phyloP scores from a whole-genome alignment of 2,329 filamentous ascomycete genomes.

The Paraphoma sp. region DNA sequence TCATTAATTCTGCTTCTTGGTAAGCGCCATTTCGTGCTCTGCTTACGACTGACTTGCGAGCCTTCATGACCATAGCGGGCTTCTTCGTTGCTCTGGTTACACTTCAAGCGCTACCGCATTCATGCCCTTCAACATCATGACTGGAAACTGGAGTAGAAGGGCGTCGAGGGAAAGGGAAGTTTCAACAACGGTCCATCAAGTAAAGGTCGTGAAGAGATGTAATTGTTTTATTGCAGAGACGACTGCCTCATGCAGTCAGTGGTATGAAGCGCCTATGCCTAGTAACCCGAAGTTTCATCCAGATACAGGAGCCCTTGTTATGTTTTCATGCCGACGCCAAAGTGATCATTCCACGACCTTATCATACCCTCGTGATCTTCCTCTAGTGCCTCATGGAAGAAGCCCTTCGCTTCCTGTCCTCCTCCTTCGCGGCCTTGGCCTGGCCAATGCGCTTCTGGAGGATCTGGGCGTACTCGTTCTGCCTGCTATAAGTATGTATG shows the following conservation, averaged over 20 bases:
- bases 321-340: slow-evolving; percentile 47
- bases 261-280: slow-evolving; percentile 45
- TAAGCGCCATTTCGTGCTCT: too few relatives aligned
- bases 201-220: slow-evolving; percentile 39
- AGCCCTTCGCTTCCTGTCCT: slow-evolving; percentile 95
- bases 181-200: slow-evolving; percentile 57
- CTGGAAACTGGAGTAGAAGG: too few relatives aligned
- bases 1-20: too few relatives aligned
- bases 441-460: slow-evolving; percentile 97
- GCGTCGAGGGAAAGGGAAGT: background rate
- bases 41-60: too few relatives aligned
- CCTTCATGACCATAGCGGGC: too few relatives aligned
- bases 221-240: slow-evolving; percentile 46
- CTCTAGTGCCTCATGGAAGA: slow-evolving; percentile 67
- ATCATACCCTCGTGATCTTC: slow-evolving; percentile 39
- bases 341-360: slow-evolving; percentile 43
- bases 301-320: slow-evolving; percentile 41
- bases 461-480: slow-evolving; percentile 97
- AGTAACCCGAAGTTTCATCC: slow-evolving; percentile 42
- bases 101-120: too few relatives aligned
- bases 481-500: slow-evolving; percentile 20
- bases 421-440: slow-evolving; percentile 91
- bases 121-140: too few relatives aligned
- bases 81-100: too few relatives aligned
- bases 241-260: slow-evolving; percentile 45